Conservation (phyloP, 306 rosid genomes). For the Citrullus mucosospermus region DNA sequence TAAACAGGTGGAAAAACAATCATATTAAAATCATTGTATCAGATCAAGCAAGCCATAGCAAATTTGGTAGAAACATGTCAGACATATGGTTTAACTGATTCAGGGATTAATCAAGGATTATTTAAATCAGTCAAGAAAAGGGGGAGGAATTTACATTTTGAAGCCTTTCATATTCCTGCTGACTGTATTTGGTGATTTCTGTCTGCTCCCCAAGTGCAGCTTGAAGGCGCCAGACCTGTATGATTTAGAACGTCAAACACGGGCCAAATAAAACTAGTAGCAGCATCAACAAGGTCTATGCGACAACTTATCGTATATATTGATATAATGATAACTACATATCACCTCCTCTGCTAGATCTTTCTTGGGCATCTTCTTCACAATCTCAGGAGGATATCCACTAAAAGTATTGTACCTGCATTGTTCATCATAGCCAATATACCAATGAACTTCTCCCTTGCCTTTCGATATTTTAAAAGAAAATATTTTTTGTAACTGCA, state of each 20-base stretch:
- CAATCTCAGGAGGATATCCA: conserved; percentile 97
- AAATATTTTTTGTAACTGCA: background rate
- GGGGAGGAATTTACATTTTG: conserved; percentile 44
- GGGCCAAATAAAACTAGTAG: conserved; percentile 2
- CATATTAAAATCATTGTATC: background rate
- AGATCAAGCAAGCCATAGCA: background rate
- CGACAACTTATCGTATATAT: background rate
- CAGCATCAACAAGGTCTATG: background rate
- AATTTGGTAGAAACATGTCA: background rate
- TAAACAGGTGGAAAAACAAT: background rate
- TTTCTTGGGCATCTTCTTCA: conserved; percentile 96
- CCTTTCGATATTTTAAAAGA: background rate
- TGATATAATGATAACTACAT: conserved; percentile 1
- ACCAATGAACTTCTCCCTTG: background rate
- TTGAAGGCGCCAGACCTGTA: conserved; percentile 93
- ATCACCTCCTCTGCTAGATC: conserved; percentile 98
- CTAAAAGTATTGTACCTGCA: conserved; percentile 84
- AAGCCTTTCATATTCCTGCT: conserved; percentile 85
- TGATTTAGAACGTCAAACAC: background rate
- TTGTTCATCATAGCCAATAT: conserved; percentile 2
- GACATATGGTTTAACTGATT: background rate
- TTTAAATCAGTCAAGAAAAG: background rate
- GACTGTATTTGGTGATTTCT: conserved; percentile 83
- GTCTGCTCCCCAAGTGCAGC: conserved; percentile 98
- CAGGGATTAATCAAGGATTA: background rate